Conservation (phyloP, 352 stramenopile genomes). For the Pythium oligandrum region DNA sequence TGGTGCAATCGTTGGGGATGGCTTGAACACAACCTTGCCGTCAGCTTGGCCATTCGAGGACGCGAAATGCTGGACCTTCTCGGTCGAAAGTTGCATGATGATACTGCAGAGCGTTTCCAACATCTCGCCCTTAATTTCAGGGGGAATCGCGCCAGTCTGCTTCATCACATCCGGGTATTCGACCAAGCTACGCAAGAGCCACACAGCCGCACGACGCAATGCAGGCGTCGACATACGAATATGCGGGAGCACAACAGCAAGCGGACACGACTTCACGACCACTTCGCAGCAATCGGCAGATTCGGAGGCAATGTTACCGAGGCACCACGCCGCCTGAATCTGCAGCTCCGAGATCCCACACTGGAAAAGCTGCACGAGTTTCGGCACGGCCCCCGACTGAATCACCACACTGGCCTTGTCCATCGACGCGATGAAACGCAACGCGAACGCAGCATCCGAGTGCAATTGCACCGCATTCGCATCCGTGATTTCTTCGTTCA, state of each 20-base stretch:
- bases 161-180: slow-evolving; percentile 79
- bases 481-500: slow-evolving; percentile 65
- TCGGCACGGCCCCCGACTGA: slow-evolving; percentile 58
- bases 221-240: slow-evolving; percentile 81
- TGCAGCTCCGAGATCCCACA: slow-evolving; percentile 84
- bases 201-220: slow-evolving; percentile 70
- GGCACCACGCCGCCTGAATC: slow-evolving; percentile 84
- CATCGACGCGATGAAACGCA: slow-evolving; percentile 88
- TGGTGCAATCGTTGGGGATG: slow-evolving; percentile 49
- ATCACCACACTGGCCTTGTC: slow-evolving; percentile 79
- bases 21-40: slow-evolving; percentile 52
- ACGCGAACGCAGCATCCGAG: slow-evolving; percentile 80
- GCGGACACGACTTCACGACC: slow-evolving; percentile 67
- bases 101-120: slow-evolving; percentile 70
- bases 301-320: slow-evolving; percentile 82
- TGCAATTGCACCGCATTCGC: slow-evolving; percentile 68
- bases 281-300: slow-evolving; percentile 68
- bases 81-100: slow-evolving; percentile 71
- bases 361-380: slow-evolving; percentile 82
- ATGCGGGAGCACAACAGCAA: slow-evolving; percentile 65
- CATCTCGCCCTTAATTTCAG: slow-evolving; percentile 64
- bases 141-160: slow-evolving; percentile 29
- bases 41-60: slow-evolving; percentile 39
- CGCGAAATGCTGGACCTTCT: slow-evolving; percentile 65
- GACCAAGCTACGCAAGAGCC: slow-evolving; percentile 80